Conservation (phyloP, 495 filamentous ascomycete genomes). For the Achaetomiella virescens region DNA sequence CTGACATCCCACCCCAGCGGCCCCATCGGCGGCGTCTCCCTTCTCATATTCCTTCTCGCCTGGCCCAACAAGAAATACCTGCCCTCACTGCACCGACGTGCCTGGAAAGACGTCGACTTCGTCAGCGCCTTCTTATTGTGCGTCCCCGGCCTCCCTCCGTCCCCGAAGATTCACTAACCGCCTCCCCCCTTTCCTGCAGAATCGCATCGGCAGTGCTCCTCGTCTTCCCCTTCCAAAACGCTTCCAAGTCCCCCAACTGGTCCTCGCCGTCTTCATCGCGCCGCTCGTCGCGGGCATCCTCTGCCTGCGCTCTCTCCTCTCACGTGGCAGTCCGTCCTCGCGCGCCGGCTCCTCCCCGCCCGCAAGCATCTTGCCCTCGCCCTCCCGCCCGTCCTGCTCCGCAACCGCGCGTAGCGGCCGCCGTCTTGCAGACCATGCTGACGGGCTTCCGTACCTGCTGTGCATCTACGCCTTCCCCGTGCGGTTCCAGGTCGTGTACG, state of each 20-base stretch:
- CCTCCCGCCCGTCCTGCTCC: constrained; percentile 25
- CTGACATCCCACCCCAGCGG: constrained; percentile 28
- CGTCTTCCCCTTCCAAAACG: constrained; percentile 55
- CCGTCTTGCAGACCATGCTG: constrained; percentile 38
- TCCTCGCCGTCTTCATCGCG: constrained; percentile 34
- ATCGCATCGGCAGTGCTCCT: constrained; percentile 52
- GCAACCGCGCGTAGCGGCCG: constrained; percentile 30
- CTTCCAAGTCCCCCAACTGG: constrained; percentile 37
- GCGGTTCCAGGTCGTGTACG: constrained; percentile 53
- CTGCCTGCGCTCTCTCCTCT: constrained; percentile 41
- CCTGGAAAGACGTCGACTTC: constrained; percentile 48
- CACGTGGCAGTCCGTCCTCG: constrained; percentile 35
- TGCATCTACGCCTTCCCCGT: constrained; percentile 53
- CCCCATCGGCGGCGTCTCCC: constrained; percentile 45
- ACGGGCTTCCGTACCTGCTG: constrained; percentile 51
- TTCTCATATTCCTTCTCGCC: constrained; percentile 41
- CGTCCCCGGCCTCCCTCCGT: neutral
- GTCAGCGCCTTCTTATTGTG: constrained; percentile 48
- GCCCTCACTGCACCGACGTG: constrained; percentile 24
- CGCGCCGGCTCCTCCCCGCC: constrained; percentile 10
- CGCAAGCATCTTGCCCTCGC: constrained; percentile 8
- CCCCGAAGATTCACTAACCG: neutral
- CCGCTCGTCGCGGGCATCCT: constrained; percentile 39
- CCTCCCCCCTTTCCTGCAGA: constrained; percentile 1
- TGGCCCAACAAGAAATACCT: constrained; percentile 38